Evolutionary conservation across 768 basidiomycete genomes (phyloP).

Genomic region (Hemileccinum impolitum): DNA sequence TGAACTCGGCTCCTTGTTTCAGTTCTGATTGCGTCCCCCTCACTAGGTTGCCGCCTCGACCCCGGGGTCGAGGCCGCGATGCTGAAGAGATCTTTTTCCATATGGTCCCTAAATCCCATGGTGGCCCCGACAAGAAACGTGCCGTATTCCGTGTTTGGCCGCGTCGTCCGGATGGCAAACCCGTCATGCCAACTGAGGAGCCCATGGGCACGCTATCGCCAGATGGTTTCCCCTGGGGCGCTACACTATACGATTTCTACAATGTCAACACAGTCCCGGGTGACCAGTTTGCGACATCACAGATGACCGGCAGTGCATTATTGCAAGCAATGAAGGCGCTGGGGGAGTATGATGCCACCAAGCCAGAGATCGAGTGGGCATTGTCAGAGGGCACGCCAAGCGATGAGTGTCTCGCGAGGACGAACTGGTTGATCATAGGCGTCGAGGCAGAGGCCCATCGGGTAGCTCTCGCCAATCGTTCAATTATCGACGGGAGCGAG

Average conservation of each 20-base stretch:
- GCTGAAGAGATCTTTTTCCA: conserved; percentile 3
- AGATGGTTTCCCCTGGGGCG: conserved; percentile 26
- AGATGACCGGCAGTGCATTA: conserved; percentile 22
- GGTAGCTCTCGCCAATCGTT: no score
- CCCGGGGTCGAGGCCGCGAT: conserved; percentile 8
- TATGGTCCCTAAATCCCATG: background rate
- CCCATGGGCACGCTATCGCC: conserved; percentile 17
- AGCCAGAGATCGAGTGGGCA: conserved; percentile 20
- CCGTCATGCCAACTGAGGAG: background rate
- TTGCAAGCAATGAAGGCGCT: conserved; percentile 5
- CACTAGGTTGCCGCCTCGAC: background rate
- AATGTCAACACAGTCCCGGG: conserved; percentile 7
- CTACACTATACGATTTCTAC: conserved; percentile 28
- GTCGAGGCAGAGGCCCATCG: no score
- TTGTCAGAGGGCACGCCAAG: conserved; percentile 22
- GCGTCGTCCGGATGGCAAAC: conserved; percentile 18
- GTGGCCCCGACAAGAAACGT: conserved; percentile 6
- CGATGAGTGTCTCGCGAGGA: conserved; percentile 13
- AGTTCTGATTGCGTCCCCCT: background rate
- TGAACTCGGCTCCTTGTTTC: no score
- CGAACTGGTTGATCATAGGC: conserved; percentile 9
- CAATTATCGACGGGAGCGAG: no score
- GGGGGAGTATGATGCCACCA: conserved; percentile 16
- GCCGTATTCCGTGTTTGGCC: conserved; percentile 24
- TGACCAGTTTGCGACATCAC: background rate